These are phyloP conservation scores for Physcia stellaris DNA, from an alignment of 495 filamentous ascomycete species.

Conservation along the genomic window DNA sequence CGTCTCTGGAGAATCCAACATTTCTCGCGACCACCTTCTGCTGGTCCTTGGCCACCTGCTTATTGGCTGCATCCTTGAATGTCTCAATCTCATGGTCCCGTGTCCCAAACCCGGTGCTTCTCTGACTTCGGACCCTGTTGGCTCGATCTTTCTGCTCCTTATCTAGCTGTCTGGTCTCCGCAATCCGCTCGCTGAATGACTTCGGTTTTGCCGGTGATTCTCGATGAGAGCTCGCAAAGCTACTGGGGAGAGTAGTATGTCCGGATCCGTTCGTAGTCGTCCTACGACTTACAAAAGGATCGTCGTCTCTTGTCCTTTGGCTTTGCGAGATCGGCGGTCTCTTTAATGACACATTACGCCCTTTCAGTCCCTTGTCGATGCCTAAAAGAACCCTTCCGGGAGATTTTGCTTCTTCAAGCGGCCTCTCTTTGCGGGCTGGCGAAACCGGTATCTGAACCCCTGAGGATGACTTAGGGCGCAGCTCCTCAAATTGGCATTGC, in stretches of 20 bases:
- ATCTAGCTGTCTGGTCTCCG: slow-evolving; percentile 43
- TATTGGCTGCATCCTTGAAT: slow-evolving; percentile 42
- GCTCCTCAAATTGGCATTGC: not conserved
- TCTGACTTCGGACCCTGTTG: slow-evolving; percentile 41
- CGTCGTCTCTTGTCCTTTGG: slow-evolving; percentile 12
- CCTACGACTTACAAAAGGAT: slow-evolving; percentile 23
- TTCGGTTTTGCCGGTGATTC: slow-evolving; percentile 28
- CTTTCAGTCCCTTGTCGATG: slow-evolving; percentile 78
- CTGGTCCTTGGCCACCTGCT: slow-evolving; percentile 21
- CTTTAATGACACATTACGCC: slow-evolving; percentile 72
- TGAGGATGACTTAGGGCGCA: slow-evolving; percentile 10
- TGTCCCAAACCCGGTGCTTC: slow-evolving; percentile 63
- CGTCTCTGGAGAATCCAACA: slow-evolving; percentile 26
- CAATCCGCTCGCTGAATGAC: slow-evolving; percentile 79
- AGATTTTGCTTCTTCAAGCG: slow-evolving; percentile 44
- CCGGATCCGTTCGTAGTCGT: slow-evolving; percentile 11
- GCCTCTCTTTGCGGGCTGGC: slow-evolving; percentile 43
- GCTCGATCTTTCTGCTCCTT: slow-evolving; percentile 33
- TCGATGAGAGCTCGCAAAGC: not conserved
- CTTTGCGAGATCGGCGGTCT: slow-evolving; percentile 41
- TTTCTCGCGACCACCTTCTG: not conserved
- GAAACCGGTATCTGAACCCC: slow-evolving; percentile 70
- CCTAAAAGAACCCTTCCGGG: slow-evolving; percentile 71
- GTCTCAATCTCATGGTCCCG: slow-evolving; percentile 50
- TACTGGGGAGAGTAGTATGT: not conserved